Conservation (phyloP, 2,329 filamentous ascomycete genomes). For the Endocalyx cinctus region DNA sequence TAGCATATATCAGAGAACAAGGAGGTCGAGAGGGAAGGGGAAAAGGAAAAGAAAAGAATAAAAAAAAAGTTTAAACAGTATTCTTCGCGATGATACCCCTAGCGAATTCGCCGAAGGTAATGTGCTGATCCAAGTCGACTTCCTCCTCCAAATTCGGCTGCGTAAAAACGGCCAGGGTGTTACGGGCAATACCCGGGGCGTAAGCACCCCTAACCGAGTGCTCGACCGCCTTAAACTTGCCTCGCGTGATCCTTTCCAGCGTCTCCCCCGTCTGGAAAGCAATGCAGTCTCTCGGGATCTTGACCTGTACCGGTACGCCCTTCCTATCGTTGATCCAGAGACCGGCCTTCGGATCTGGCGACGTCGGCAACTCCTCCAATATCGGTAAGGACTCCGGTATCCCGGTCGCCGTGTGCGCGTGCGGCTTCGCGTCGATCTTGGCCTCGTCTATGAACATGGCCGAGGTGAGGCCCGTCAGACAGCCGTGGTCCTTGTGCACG, state of each 20-base stretch:
- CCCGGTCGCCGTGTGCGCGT: neutral
- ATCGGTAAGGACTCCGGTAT: slow-evolving; percentile 31
- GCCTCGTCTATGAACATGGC: slow-evolving; percentile 93
- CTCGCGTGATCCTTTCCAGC: slow-evolving; percentile 84
- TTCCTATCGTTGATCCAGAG: slow-evolving; percentile 90
- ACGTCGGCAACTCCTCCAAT: slow-evolving; percentile 66
- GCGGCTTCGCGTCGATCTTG: slow-evolving; percentile 28
- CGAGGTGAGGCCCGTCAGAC: slow-evolving; percentile 86
- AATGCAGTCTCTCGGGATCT: slow-evolving; percentile 85
- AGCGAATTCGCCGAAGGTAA: slow-evolving; percentile 74
- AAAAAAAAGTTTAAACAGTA: slow-evolving; percentile 47
- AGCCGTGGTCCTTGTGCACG: slow-evolving; percentile 85
- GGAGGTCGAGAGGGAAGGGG: no score
- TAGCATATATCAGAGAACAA: no score
- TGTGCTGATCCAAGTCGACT: slow-evolving; percentile 63
- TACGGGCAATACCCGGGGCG: slow-evolving; percentile 62
- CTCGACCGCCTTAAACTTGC: slow-evolving; percentile 87
- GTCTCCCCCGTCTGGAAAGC: slow-evolving; percentile 96
- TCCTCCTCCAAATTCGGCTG: slow-evolving; percentile 86
- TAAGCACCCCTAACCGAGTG: slow-evolving; percentile 85
- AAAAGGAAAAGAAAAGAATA: no score
- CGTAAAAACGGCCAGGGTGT: slow-evolving; percentile 94
- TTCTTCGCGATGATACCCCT: slow-evolving; percentile 56
- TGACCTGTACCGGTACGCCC: slow-evolving; percentile 81
- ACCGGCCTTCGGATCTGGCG: slow-evolving; percentile 79